Evolutionary conservation across 208 protist species (phyloP), one percentile per base, ranked within the genome.

Genomic region (Acanthamoeba pearcei): DNA sequence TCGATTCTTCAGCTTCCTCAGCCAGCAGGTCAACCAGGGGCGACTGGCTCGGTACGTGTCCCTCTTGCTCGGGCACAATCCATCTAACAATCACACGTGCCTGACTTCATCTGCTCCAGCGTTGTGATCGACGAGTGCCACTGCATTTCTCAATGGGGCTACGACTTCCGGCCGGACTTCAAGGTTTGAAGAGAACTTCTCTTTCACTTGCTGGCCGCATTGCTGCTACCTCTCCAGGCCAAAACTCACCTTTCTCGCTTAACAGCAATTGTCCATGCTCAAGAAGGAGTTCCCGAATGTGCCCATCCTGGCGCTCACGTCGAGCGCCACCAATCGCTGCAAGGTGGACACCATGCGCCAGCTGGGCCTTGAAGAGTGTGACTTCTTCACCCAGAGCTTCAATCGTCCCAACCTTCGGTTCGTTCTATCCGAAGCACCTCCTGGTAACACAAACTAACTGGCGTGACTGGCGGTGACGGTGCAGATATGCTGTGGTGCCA

Each of bases 141-240:
- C 94, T 99, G 98, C 91, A 91, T 99, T 9, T 97, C 95, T 6
- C 91, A 98, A 42, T 99, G 98, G 98, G 98, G 98, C 35, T 97
- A 99, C 53, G 98, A 99, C 64, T 99, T 99, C 91, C 95, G 98
- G 46, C 89, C 90, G 13, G 96, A 98, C 53, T 98, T 98, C 57
- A 95, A 88, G 53, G 80, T 62, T 24, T 98, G 8, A 92, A 99
- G 2, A 5, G 32, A 46, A 46, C 53, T 57, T 12, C 51, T 55
- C 51, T 55, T 17, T 57, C 15, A 13, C 15, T 19, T 57, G 22
- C 80, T 78, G 95, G 24, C 3, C 32, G 12, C 29, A 1, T 83
- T 64, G 24, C 27, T 88, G 35, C 24, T 78, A 91, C 55, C 57
- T 64, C 35, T 2, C 35, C 35, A 38, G 24, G 32, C 46, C 9